Evolutionary conservation across 1,284 basidiomycete species (phyloP).

Genomic region (Anthracocystis panici-leucophaei): DNA sequence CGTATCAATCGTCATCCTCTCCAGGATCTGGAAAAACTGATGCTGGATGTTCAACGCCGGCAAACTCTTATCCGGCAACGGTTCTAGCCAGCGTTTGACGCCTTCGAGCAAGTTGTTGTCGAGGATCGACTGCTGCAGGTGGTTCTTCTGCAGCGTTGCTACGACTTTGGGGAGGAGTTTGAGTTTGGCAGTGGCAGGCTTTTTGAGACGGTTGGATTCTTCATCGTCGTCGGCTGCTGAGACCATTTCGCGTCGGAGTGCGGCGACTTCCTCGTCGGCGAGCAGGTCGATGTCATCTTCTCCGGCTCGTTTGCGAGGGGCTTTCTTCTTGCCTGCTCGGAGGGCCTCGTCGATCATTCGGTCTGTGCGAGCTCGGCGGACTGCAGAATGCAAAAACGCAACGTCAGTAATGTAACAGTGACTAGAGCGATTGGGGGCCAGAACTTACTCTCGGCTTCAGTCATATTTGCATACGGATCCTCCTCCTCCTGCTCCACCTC

Average conservation of each 20-base stretch:
- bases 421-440: not conserved
- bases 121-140: conserved; percentile 89
- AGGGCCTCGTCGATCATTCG: conserved; percentile 53
- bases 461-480: conserved; percentile 42
- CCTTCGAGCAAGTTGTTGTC: conserved; percentile 95
- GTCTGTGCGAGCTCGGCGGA: conserved; percentile 41
- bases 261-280: conserved; percentile 90
- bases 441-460: conserved; percentile 34
- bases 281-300: conserved; percentile 78
- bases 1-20: conserved; percentile 88
- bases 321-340: conserved; percentile 49
- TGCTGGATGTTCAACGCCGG: conserved; percentile 96
- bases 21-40: conserved; percentile 85
- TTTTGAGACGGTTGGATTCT: conserved; percentile 81
- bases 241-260: conserved; percentile 86
- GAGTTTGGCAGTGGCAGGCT: conserved; percentile 89
- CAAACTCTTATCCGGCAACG: conserved; percentile 88
- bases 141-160: conserved; percentile 91
- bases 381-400: not conserved
- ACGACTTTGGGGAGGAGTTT: conserved; percentile 87
- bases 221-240: conserved; percentile 87
- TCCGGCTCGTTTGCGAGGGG: conserved; percentile 50
- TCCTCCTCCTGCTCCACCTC: conserved; percentile 33
- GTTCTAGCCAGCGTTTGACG: conserved; percentile 92
- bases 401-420: not conserved